Evolutionary conservation across 2,329 filamentous ascomycete genomes (phyloP).

Genomic region (Didymella keratinophila): DNA sequence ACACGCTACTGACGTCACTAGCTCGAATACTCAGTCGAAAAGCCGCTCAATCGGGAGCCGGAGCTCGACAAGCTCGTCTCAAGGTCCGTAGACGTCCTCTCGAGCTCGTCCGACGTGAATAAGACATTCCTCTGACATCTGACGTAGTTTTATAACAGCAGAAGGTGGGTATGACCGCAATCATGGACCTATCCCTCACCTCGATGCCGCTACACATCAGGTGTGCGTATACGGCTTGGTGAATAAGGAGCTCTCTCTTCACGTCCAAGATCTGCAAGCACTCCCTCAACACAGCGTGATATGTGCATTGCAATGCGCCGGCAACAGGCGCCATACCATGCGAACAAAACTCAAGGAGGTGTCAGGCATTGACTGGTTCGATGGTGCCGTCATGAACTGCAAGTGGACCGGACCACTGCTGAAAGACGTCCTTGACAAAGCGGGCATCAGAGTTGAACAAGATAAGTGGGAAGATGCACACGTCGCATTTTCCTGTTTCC

Average conservation of each 20-base stretch:
- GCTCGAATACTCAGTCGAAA: constrained; percentile 53
- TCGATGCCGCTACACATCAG: constrained; percentile 51
- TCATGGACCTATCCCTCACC: constrained; percentile 61
- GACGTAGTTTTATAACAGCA: constrained; percentile 57
- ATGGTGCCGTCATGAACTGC: constrained; percentile 68
- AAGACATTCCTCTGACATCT: constrained; percentile 1
- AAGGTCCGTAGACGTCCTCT: constrained; percentile 39
- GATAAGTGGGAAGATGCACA: constrained; percentile 51
- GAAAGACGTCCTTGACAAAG: constrained; percentile 59
- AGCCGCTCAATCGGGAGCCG: constrained; percentile 60
- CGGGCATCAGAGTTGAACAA: constrained; percentile 51
- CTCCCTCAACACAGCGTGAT: constrained; percentile 63
- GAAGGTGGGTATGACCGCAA: constrained; percentile 65
- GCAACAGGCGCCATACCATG: constrained; percentile 68
- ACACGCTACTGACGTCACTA: constrained; percentile 30
- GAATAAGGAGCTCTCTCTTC: constrained; percentile 54
- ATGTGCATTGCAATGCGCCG: constrained; percentile 67
- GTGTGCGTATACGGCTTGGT: constrained; percentile 62
- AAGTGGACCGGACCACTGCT: constrained; percentile 62
- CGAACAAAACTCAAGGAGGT: constrained; percentile 67
- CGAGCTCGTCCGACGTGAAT: background rate
- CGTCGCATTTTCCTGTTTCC: constrained; percentile 64
- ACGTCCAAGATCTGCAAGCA: constrained; percentile 56
- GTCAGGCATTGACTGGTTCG: constrained; percentile 66
- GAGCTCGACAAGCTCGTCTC: constrained; percentile 54